phyloP scores from a whole-genome alignment of 1,284 basidiomycete genomes.

The Malassezia sp. region DNA sequence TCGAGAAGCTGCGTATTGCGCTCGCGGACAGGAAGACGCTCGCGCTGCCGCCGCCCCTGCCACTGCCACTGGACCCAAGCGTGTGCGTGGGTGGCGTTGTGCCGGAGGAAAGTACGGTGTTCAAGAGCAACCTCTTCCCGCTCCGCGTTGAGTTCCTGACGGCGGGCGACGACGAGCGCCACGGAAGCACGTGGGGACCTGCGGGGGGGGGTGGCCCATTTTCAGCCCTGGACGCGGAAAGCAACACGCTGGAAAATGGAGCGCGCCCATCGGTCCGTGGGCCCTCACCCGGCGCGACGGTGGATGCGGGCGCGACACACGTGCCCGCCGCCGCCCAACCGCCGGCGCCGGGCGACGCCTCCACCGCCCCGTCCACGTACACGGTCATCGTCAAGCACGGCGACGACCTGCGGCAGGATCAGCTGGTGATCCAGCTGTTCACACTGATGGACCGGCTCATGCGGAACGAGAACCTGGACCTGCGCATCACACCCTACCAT shows the following conservation, averaged over 20 bases:
- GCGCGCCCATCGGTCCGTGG: too few relatives aligned
- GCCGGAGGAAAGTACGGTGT: slow-evolving; percentile 81
- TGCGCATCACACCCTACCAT: slow-evolving; percentile 82
- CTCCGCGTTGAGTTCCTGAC: slow-evolving; percentile 67
- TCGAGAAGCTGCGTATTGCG: slow-evolving; percentile 75
- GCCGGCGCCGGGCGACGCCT: background rate
- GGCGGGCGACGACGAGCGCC: background rate
- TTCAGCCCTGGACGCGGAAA: slow-evolving; percentile 46
- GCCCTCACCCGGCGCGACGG: too few relatives aligned
- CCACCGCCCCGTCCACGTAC: slow-evolving; percentile 49
- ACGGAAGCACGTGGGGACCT: too few relatives aligned
- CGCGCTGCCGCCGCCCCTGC: slow-evolving; percentile 27
- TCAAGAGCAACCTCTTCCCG: slow-evolving; percentile 93
- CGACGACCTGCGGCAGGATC: slow-evolving; percentile 94
- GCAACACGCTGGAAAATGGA: background rate
- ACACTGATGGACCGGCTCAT: slow-evolving; percentile 91
- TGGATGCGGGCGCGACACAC: too few relatives aligned
- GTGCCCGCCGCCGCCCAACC: background rate
- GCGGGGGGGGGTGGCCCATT: too few relatives aligned
- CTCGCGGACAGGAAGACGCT: slow-evolving; percentile 72
- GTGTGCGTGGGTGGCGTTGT: slow-evolving; percentile 72
- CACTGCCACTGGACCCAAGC: slow-evolving; percentile 72
- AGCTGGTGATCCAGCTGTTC: slow-evolving; percentile 90
- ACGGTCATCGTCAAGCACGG: slow-evolving; percentile 97
- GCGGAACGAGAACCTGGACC: slow-evolving; percentile 85